These are phyloP conservation scores for Xylariaceae sp. DNA, from an alignment of 2,329 filamentous ascomycete genomes.

Conservation along the genomic window DNA sequence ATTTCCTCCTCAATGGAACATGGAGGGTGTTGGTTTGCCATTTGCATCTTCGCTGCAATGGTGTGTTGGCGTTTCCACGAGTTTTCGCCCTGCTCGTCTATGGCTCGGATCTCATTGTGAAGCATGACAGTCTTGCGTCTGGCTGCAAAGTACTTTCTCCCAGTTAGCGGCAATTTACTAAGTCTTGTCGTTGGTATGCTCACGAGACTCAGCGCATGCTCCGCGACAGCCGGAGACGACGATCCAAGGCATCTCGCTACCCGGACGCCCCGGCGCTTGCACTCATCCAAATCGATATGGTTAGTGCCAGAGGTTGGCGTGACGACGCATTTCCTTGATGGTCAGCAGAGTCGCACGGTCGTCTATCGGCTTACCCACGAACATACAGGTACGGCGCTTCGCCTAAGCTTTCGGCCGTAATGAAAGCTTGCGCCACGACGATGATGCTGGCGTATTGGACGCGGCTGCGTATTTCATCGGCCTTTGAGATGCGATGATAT, in stretches of 20 bases:
- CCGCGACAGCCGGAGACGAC: slow-evolving; percentile 21
- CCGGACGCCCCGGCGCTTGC: slow-evolving; percentile 21
- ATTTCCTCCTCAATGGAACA: slow-evolving; percentile 22
- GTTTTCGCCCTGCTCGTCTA: slow-evolving; percentile 17
- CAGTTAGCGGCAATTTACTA: not conserved
- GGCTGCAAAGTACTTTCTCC: slow-evolving; percentile 24
- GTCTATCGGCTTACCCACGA: not conserved
- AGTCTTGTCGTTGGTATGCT: not conserved
- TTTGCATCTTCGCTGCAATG: slow-evolving; percentile 21
- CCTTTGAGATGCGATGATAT: slow-evolving; percentile 13
- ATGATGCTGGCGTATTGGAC: slow-evolving; percentile 26
- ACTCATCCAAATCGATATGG: slow-evolving; percentile 24
- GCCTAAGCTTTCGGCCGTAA: slow-evolving; percentile 22
- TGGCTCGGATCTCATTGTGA: slow-evolving; percentile 18
- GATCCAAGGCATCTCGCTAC: slow-evolving; percentile 21
- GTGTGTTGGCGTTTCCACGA: slow-evolving; percentile 22
- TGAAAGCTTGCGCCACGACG: slow-evolving; percentile 16
- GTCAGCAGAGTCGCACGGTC: not conserved
- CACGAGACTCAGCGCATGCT: slow-evolving; percentile 25
- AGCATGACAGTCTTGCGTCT: slow-evolving; percentile 25
- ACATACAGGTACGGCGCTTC: slow-evolving; percentile 25
- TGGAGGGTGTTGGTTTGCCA: slow-evolving; percentile 17
- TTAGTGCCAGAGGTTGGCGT: slow-evolving; percentile 21
- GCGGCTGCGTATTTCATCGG: slow-evolving; percentile 18
- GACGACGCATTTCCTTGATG: slow-evolving; percentile 23